Evolutionary conservation across 2,329 filamentous ascomycete genomes (phyloP).

Genomic region (Lojkania enalia): DNA sequence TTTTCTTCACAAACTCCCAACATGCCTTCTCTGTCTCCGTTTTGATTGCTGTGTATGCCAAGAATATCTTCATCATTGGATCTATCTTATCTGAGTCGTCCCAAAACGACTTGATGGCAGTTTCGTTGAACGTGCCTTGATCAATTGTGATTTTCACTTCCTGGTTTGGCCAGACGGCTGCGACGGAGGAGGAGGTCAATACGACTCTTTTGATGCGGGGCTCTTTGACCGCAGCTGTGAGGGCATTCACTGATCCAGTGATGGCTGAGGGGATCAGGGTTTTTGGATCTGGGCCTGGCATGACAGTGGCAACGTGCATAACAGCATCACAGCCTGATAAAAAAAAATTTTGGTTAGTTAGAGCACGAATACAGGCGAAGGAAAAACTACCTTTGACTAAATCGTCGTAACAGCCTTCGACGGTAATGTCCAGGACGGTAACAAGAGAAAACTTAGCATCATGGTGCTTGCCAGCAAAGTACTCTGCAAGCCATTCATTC

Average conservation of each 20-base stretch:
- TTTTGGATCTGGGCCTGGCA: slow-evolving; percentile 43
- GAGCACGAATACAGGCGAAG: background rate
- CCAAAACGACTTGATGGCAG: slow-evolving; percentile 39
- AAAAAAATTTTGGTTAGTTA: no score
- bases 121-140: slow-evolving; percentile 44
- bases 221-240: slow-evolving; percentile 47
- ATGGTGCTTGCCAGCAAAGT: slow-evolving; percentile 26
- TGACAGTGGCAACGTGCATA: slow-evolving; percentile 49
- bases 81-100: slow-evolving; percentile 26
- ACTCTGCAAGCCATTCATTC: slow-evolving; percentile 26
- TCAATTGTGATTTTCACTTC: slow-evolving; percentile 42
- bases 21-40: slow-evolving; percentile 51
- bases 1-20: slow-evolving; percentile 52
- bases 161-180: slow-evolving; percentile 39
- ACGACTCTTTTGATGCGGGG: slow-evolving; percentile 49
- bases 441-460: slow-evolving; percentile 25
- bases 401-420: slow-evolving; percentile 25
- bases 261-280: slow-evolving; percentile 48
- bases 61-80: slow-evolving; percentile 18
- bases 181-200: slow-evolving; percentile 46
- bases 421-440: slow-evolving; percentile 27
- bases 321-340: slow-evolving; percentile 46
- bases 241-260: slow-evolving; percentile 41
- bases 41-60: slow-evolving; percentile 54
- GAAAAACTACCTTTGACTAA: slow-evolving; percentile 22